These are phyloP conservation scores for Kwoniella botswanensis DNA, from an alignment of 768 basidiomycete genomes.

Conservation along the genomic window DNA sequence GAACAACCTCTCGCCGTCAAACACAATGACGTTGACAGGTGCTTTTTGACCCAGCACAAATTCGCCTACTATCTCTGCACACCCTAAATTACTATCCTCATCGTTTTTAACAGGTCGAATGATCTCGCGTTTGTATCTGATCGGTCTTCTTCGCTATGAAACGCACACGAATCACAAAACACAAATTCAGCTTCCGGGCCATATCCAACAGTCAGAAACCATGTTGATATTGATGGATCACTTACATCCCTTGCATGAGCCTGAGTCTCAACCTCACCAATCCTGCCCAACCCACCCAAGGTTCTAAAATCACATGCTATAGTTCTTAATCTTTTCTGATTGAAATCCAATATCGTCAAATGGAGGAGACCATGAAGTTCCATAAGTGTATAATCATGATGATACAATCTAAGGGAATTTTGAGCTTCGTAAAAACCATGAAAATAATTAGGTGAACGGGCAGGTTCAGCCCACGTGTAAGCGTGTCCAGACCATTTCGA, in stretches of 20 bases:
- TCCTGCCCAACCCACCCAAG: neutral
- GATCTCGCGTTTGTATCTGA: neutral
- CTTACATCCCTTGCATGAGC: neutral
- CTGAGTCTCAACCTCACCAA: neutral
- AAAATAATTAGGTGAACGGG: neutral
- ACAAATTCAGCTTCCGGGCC: neutral
- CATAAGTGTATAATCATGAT: neutral
- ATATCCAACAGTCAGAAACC: no score
- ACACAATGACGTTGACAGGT: neutral
- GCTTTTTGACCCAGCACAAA: constrained; percentile 3
- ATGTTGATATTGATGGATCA: neutral
- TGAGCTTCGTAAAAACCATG: constrained; percentile 22
- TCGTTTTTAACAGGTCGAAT: neutral
- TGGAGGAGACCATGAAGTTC: neutral
- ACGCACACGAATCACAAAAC: no score
- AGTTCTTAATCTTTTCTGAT: constrained; percentile 7
- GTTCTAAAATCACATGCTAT: neutral
- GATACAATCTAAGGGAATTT: constrained; percentile 5
- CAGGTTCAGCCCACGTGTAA: constrained; percentile 12
- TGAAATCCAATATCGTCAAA: constrained; percentile 10
- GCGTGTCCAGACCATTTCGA: neutral
- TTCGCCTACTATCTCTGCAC: neutral
- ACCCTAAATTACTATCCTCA: neutral
- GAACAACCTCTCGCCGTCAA: constrained; percentile 9
- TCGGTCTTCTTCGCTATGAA: neutral